Evolutionary conservation across 164 flowering plant species (phyloP), one percentile per base, ranked within the genome.

Genomic region (Berberis vulgaris): DNA sequence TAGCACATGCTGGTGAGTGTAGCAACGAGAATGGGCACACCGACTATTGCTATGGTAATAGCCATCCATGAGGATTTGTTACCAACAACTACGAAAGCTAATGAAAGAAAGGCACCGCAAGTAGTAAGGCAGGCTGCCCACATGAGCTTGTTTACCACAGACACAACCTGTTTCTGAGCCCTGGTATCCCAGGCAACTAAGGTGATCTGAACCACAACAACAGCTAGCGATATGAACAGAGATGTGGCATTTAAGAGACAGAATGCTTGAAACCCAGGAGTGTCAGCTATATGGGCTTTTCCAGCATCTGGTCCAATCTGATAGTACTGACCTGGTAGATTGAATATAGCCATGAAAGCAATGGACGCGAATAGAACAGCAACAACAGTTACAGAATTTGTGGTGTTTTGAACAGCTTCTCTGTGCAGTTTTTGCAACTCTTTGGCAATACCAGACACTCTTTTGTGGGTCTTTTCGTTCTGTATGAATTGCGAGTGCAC

Each of bases 111-210:
- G 10, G 98, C 87, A 2, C 87, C 93, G 57, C 92, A 88, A 12
- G 96, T 94, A 84, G 89, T 83, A 12, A 85, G 70, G 62, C 91
- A 86, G 26, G 98, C 98, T 49, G 92, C 83, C 98, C 97, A 94
- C 93, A 91, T 89, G 7, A 91, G 81, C 79, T 94, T 94, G 84
- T 91, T 94, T 26, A 89, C 83, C 0, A 94, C 87, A 0, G 95
- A 86, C 11, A 94, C 94, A 2, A 94, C 82, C 77, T 74, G 85
- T 68, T 81, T 83, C 68, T 94, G 98, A 56, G 98, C 91, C 38
- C 76, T 76, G 1, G 98, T 88, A 68, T 94, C 97, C 98, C 98
- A 94, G 1, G 93, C 96, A 54, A 91, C 85, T 75, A 94, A 63
- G 43, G 98, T 91, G 54, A 94, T 91, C 74, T 91, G 96, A 71